Base-by-base conservation (phyloP, 2,329 filamentous ascomycete species). In the Berkeleyomyces rouxiae region DNA sequence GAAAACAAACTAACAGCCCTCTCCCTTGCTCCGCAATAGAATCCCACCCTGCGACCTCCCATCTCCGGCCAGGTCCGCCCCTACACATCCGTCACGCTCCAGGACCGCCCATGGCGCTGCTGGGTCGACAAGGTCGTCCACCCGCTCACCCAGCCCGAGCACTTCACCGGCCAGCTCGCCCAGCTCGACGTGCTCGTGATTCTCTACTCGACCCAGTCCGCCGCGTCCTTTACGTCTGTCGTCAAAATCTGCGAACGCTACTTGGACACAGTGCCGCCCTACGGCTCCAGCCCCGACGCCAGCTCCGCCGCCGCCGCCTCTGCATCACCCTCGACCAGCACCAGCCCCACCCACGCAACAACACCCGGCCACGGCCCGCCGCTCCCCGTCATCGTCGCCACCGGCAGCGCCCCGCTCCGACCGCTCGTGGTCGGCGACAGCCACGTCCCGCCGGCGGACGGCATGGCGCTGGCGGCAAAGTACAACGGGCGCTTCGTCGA, bases 401-500 rank as follows among this genome's bases (percentile, higher is more conserved):
- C 61, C 16, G 55, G 47, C 23, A 49, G 46, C 33, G 46, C 59
- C 2, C 44, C 60, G 9, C 39, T 57, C 7, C 39, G 59, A 11
- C 59, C 59, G 7, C 23, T 55, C 3, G 55, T 60, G 1, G 31
- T 59, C n/a, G 57, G 49, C 9, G 63, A 64, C n/a, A 37, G 55
- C 7, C 37, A 57, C 10, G 60, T 64, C 13, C 39, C 37, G 7
- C 39, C 49, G 10, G n/a, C 60, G 1, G 57, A 62, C 11, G 63
- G 63, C n/a, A 46, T 59, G 5, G 59, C 44, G 7, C 37, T 62
- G 1, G 63, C 63, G 4, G 39, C 53, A 6, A 62, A 60, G 36
- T 64, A 64, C 55, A 64, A 64, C 46, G 63, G 63, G 16, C 63
- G 63, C 23, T 62, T 64, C n/a, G 55, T 64, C 11, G 53, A 62